Conservation (phyloP, 2,329 filamentous ascomycete species). For the Cercospora sp. region DNA sequence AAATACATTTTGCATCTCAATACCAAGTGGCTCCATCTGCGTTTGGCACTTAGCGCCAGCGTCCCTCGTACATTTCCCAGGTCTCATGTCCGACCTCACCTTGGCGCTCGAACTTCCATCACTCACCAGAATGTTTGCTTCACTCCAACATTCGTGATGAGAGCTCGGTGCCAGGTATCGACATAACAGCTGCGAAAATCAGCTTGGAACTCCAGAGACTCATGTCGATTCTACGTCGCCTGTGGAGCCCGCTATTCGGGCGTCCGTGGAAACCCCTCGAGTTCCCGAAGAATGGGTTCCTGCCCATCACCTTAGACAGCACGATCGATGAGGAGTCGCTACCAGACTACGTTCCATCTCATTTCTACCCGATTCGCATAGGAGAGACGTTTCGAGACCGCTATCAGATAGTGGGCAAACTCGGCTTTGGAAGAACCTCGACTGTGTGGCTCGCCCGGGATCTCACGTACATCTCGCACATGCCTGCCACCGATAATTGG, state of each 20-base stretch:
- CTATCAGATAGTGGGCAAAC: conserved; percentile 18
- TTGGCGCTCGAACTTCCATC: no score
- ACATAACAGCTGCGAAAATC: no score
- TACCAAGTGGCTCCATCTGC: no score
- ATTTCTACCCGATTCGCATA: conserved; percentile 15
- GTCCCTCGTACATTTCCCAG: no score
- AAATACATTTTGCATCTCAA: no score
- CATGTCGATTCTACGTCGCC: not conserved
- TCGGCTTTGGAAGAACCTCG: conserved; percentile 16
- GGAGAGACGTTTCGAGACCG: conserved; percentile 5
- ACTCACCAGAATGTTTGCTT: no score
- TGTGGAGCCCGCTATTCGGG: not conserved
- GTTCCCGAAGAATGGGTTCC: not conserved
- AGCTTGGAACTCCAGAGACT: no score
- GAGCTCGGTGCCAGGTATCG: no score
- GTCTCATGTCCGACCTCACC: no score
- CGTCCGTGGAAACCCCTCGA: not conserved
- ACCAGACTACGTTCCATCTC: conserved; percentile 7
- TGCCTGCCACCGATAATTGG: not conserved
- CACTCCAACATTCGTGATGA: no score
- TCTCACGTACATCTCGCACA: conserved; percentile 1
- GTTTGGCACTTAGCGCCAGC: no score
- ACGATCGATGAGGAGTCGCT: conserved; percentile 14
- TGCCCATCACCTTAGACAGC: not conserved
- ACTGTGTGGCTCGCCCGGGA: conserved; percentile 20